Base-by-base conservation (phyloP, 345 rosid species). In the Syzygium grande region DNA sequence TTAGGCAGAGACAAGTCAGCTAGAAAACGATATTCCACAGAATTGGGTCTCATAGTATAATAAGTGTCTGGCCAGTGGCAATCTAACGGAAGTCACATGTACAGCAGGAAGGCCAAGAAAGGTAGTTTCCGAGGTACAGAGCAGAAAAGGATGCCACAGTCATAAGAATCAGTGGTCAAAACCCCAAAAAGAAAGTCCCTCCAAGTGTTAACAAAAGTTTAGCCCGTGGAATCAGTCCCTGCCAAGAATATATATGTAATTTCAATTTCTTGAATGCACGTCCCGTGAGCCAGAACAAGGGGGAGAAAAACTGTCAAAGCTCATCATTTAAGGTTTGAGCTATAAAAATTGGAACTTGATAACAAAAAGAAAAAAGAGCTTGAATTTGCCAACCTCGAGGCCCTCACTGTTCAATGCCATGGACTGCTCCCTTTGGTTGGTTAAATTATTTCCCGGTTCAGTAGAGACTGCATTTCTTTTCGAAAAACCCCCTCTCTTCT, bases 401-500 rank as follows among this genome's bases (percentile, higher is more conserved):
- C 99, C 99, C 94, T 98, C 99, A 63, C 99, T 98, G 92, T 96
- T 96, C 90, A 98, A 91, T 22, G 96, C 94, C 95, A 96, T 91
- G 27, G 99, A 98, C 22, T 86, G 91, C 90, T 98, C 97, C 92
- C 99, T 94, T 88, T 96, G 99, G 91, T 98, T 94, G 51, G 91
- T 87, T 89, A 98, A 91, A 87, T 91, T 90, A 89, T 87, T 90
- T 78, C 94, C 98, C 49, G 91, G 84, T 30, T 94, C 94, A 6
- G 98, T 92, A 38, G 96, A 93, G 38, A 93, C 95, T 4, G 94
- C 92, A 91, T 94, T 96, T 73, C 96, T 92, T 85, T 93, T 93
- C 4, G 93, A 90, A 88, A 91, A 92, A 58, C 88, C 93, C 93
- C 89, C 93, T 87, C 56, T 92, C 95, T 89, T 93, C 96, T 55